Conservation (phyloP, 148 eudicot genomes). For the Spergularia bocconei region DNA sequence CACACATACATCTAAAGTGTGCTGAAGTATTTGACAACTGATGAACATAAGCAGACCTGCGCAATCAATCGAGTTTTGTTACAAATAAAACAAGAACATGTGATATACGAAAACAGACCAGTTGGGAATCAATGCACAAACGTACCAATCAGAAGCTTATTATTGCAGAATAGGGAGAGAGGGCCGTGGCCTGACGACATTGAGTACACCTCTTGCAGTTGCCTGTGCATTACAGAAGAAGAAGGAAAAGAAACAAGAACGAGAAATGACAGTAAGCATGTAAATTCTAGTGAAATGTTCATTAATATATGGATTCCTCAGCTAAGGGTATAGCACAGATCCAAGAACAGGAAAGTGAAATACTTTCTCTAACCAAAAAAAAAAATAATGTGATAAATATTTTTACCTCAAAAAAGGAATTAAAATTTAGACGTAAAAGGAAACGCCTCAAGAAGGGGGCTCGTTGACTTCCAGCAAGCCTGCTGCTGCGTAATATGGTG, state of each 20-base stretch:
- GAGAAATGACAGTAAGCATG: not conserved
- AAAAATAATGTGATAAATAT: not conserved
- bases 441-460: slow-evolving; percentile 97
- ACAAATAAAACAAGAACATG: not conserved
- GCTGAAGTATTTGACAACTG: not conserved
- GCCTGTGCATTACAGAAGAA: slow-evolving; percentile 39
- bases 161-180: slow-evolving; percentile 47
- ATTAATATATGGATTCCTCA: not conserved
- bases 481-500: slow-evolving; percentile 94
- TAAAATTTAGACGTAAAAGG: slow-evolving; percentile 90
- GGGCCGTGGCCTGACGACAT: slow-evolving; percentile 81
- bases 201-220: slow-evolving; percentile 81
- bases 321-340: not conserved
- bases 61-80: slow-evolving; percentile 5
- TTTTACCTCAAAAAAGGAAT: slow-evolving; percentile 92
- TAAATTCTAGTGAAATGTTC: not conserved
- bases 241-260: not conserved
- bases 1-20: not conserved
- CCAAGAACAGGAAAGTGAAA: too few relatives aligned
- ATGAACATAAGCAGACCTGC: slow-evolving; percentile 6
- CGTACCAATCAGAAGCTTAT: slow-evolving; percentile 23
- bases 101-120: not conserved
- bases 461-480: slow-evolving; percentile 97
- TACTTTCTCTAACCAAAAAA: too few relatives aligned
- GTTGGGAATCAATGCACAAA: slow-evolving; percentile 5